Evolutionary conservation across 345 rosid genomes (phyloP), one percentile per base, ranked within the genome.

Genomic region (Acer saccharum): DNA sequence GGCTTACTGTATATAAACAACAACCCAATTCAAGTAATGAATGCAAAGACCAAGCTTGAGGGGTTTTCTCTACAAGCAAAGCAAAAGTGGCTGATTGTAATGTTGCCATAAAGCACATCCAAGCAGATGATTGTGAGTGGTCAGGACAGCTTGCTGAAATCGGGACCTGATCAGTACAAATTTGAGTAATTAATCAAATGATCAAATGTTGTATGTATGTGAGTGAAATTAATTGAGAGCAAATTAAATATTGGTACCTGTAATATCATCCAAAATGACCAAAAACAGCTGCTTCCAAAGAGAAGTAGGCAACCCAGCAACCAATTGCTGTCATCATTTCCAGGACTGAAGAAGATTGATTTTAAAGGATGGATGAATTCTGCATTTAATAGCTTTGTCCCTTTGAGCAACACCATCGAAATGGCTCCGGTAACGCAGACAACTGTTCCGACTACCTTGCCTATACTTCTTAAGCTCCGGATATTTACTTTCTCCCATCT

Each of bases 241-340:
- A 9, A 43, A 43, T 7, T 43, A 43, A 7, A 43, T 43, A 43
- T 43, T 8, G n/a, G 63, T 74, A 87, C 91, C 84, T 87, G 92
- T 73, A 91, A 78, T 52, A 91, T 82, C 75, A 90, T 69, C 97
- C 92, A 92, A 65, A 77, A 52, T 9, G 92, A 86, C 92, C 91
- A 90, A 77, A 80, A 84, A 10, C 89, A 81, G 65, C 88, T 81
- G 70, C 91, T 86, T 61, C 64, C 77, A 41, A 92, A 77, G 35
- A 88, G 88, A 52, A 84, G 77, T 6, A 83, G 25, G 75, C 88
- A 88, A 1, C 96, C 96, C 23, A 87, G 72, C 61, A 92, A 65
- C 94, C 94, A 89, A 35, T 35, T 35, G 65, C 6, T 60, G 1
- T 65, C 68, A 18, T 69, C 77, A 5, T 14, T 69, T 83, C 74